Evolutionary conservation across 2,329 filamentous ascomycete species (phyloP).

Genomic region (Fusarium musae): DNA sequence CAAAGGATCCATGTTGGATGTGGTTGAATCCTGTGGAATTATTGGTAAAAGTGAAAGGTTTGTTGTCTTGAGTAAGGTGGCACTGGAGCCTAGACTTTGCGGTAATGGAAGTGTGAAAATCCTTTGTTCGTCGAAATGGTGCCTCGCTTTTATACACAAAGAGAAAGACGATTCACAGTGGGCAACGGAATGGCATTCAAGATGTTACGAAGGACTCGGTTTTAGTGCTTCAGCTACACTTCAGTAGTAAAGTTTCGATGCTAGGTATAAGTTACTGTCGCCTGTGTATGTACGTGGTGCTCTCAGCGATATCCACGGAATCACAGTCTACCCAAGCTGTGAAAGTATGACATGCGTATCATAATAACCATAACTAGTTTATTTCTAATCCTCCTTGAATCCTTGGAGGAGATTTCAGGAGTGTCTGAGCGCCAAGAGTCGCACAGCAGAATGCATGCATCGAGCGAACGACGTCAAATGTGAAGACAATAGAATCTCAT

Average conservation of each 20-base stretch:
- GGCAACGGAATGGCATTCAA: rapidly evolving
- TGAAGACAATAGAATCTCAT: not conserved
- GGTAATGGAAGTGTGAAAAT: not conserved
- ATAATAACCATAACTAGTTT: rapidly evolving
- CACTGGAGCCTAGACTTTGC: not conserved
- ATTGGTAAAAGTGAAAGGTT: not conserved
- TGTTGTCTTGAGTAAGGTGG: too few species aligned
- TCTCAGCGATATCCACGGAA: not conserved
- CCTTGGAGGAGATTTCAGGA: not conserved
- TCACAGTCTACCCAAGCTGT: not conserved
- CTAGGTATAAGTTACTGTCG: not conserved
- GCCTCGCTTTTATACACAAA: not conserved
- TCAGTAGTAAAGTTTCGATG: not conserved
- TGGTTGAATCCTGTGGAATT: not conserved
- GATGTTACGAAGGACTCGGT: not conserved
- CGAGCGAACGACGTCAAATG: rapidly evolving
- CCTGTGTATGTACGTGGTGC: not conserved
- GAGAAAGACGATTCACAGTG: not conserved
- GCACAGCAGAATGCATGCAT: not conserved
- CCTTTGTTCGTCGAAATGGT: not conserved
- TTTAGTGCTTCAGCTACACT: not conserved
- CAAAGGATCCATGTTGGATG: not conserved
- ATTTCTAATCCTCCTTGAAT: rapidly evolving
- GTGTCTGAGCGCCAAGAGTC: not conserved
- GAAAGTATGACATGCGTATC: rapidly evolving